A percentile compares a stretch with the other conserved stretches of the same genome.
phyloP scores from a whole-genome alignment of 345 rosid genomes.

The Citrus hindsii region DNA sequence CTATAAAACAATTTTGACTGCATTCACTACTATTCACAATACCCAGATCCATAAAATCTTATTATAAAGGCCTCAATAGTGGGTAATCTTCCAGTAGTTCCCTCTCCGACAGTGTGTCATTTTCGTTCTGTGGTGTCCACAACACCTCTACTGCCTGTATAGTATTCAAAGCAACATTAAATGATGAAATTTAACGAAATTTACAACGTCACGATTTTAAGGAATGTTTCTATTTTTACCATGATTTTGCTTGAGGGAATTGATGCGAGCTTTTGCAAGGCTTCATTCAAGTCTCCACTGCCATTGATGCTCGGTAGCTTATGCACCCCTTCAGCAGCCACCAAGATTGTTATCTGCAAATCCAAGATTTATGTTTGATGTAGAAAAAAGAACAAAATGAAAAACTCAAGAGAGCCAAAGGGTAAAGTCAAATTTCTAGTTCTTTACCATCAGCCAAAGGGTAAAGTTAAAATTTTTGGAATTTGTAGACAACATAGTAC shows the following conservation, averaged over 20 bases:
- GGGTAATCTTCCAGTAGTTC: slow-evolving; percentile 91
- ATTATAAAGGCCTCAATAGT: slow-evolving; percentile 77
- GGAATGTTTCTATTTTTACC: slow-evolving; percentile 33
- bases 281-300: slow-evolving; percentile 70
- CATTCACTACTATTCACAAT: slow-evolving; percentile 42
- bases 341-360: slow-evolving; percentile 74
- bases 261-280: slow-evolving; percentile 74
- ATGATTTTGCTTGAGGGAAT: slow-evolving; percentile 65
- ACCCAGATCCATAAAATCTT: slow-evolving; percentile 13
- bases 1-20: slow-evolving; percentile 11
- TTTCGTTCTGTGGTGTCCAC: slow-evolving; percentile 95
- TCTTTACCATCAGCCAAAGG: neutral
- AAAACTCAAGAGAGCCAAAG: neutral
- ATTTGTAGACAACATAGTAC: neutral
- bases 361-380: neutral
- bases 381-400: neutral
- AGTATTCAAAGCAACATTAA: slow-evolving; percentile 13
- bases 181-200: slow-evolving; percentile 5
- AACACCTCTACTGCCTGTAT: slow-evolving; percentile 89
- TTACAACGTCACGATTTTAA: neutral
- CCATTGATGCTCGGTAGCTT: slow-evolving; percentile 74
- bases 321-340: slow-evolving; percentile 87
- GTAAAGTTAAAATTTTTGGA: neutral
- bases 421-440: neutral
- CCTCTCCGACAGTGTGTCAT: slow-evolving; percentile 65